phyloP scores from a whole-genome alignment of 352 stramenopile genomes.

The Pythium aristosporum region DNA sequence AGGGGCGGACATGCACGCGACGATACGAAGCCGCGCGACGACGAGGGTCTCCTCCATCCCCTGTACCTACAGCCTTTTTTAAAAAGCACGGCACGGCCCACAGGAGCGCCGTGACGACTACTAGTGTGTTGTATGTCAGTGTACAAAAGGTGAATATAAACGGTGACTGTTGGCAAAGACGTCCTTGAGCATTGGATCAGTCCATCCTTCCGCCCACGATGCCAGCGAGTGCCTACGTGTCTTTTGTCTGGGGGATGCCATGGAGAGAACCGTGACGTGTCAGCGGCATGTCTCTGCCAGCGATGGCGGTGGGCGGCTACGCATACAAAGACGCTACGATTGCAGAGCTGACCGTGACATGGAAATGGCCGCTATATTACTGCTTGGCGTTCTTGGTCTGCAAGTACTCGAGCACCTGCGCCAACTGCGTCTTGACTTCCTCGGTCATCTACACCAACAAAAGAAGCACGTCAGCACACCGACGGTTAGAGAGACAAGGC shows the following conservation, averaged over 20 bases:
- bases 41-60: background rate
- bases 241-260: too few species aligned
- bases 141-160: background rate
- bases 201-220: too few species aligned
- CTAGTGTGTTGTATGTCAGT: background rate
- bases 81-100: background rate
- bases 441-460: slow-evolving; percentile 57
- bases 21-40: background rate
- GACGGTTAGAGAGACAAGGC: too few species aligned
- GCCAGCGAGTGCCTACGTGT: too few species aligned
- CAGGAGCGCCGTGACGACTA: background rate
- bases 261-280: too few species aligned
- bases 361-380: background rate
- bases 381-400: slow-evolving; percentile 41
- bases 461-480: background rate
- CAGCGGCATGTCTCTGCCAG: too few species aligned
- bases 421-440: slow-evolving; percentile 72
- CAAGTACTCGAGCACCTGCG: slow-evolving; percentile 72
- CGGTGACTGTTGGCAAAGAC: background rate
- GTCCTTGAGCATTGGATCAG: too few species aligned
- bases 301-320: too few species aligned
- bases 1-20: background rate
- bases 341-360: background rate
- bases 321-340: too few species aligned
- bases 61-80: background rate